phyloP scores from a whole-genome alignment of 768 basidiomycete genomes.

The Pleurotus platypus region DNA sequence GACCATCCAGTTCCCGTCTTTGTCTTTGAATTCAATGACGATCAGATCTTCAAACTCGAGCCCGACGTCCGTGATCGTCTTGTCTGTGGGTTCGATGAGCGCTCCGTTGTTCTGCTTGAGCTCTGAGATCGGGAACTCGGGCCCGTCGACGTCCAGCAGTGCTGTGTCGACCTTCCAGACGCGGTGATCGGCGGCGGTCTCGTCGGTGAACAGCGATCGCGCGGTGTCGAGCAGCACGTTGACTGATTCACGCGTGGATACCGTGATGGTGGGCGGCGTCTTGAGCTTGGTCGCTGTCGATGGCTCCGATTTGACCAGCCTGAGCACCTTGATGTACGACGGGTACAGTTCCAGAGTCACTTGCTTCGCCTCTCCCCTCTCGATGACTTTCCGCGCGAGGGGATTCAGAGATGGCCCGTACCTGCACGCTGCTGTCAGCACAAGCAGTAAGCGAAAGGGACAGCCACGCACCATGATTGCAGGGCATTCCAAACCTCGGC shows the following conservation, averaged over 20 bases:
- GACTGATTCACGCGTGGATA: constrained; percentile 53
- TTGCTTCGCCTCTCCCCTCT: constrained; percentile 47
- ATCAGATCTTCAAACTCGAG: constrained; percentile 65
- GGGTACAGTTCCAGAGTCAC: constrained; percentile 71
- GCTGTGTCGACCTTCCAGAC: constrained; percentile 57
- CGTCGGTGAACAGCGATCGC: constrained; percentile 32
- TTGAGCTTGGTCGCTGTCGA: constrained; percentile 20
- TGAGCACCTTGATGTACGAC: constrained; percentile 55
- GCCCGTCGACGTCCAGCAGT: constrained; percentile 28
- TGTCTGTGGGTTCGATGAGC: constrained; percentile 41
- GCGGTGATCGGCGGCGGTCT: constrained; percentile 42
- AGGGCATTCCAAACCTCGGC: constrained; percentile 68
- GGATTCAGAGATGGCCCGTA: constrained; percentile 60
- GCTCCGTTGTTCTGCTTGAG: constrained; percentile 29
- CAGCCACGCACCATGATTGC: constrained; percentile 56
- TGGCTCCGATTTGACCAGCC: constrained; percentile 31
- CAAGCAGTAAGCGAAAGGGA: background rate
- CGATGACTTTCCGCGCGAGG: constrained; percentile 66
- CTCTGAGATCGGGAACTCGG: constrained; percentile 29
- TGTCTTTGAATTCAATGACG: constrained; percentile 68
- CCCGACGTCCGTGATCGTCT: constrained; percentile 54
- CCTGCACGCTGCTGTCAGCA: constrained; percentile 38
- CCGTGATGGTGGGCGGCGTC: constrained; percentile 32
- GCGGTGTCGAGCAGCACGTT: constrained; percentile 46
- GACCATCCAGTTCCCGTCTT: constrained; percentile 55